Evolutionary conservation across 179 eudicot species (phyloP).

Genomic region (Drosera spatulata): DNA sequence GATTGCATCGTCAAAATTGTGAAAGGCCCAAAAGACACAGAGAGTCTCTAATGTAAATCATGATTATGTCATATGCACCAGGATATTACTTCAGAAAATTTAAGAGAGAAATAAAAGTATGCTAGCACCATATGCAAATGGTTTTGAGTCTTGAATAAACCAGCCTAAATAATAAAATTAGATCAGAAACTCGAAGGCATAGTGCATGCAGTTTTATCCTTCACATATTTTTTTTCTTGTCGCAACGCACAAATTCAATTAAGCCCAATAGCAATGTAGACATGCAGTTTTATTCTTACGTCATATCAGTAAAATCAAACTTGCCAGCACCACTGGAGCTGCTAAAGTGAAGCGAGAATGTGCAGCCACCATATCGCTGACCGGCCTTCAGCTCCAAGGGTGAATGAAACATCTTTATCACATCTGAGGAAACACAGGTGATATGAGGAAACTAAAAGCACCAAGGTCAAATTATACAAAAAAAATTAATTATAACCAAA

Average conservation of each 20-base stretch:
- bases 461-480: neutral
- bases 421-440: conserved; percentile 19
- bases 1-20: neutral
- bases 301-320: conserved; percentile 79
- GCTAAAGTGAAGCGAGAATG: conserved; percentile 32
- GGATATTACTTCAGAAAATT: too few species aligned
- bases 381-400: conserved; percentile 14
- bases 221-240: neutral
- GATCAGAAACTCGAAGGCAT: too few species aligned
- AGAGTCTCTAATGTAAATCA: neutral
- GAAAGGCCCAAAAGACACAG: neutral
- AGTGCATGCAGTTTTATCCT: neutral
- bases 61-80: neutral
- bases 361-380: conserved; percentile 10
- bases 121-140: neutral
- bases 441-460: conserved; percentile 4
- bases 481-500: too few species aligned
- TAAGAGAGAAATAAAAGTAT: neutral
- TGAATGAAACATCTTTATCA: conserved; percentile 5
- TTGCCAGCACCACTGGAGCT: conserved; percentile 23
- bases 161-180: too few species aligned
- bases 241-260: neutral
- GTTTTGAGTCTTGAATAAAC: too few species aligned
- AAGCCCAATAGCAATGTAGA: neutral
- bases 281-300: conserved; percentile 39